Conservation (phyloP, 2,329 filamentous ascomycete genomes). For the Claviceps quebecensis region DNA sequence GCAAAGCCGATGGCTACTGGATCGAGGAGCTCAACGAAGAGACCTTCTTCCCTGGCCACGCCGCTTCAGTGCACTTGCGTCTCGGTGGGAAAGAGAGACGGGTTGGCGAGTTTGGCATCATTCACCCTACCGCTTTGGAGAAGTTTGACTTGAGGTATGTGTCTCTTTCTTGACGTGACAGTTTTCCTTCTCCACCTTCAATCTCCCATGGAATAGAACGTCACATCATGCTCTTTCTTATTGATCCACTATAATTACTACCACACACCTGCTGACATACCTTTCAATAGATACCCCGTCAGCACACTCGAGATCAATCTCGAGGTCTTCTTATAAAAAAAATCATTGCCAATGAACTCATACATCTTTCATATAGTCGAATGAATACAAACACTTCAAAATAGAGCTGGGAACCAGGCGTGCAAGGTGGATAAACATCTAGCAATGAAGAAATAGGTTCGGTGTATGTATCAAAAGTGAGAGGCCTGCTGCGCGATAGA, state of each 20-base stretch:
- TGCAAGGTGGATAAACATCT: neutral
- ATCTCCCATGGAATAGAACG: neutral
- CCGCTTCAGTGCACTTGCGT: slow-evolving; percentile 69
- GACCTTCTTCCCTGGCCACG: slow-evolving; percentile 84
- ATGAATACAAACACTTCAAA: neutral
- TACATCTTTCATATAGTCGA: too few relatives aligned
- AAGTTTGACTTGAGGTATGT: slow-evolving; percentile 76
- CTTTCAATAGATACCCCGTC: slow-evolving; percentile 57
- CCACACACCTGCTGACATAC: neutral
- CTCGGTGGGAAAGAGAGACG: slow-evolving; percentile 58
- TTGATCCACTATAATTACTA: too few relatives aligned
- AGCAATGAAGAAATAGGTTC: neutral
- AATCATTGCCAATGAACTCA: too few relatives aligned
- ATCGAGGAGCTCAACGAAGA: slow-evolving; percentile 83
- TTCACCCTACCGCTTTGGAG: slow-evolving; percentile 85
- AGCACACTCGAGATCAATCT: slow-evolving; percentile 92
- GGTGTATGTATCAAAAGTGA: too few relatives aligned
- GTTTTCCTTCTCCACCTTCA: neutral
- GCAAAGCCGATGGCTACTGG: slow-evolving; percentile 68
- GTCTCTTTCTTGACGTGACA: neutral
- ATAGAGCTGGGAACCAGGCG: neutral
- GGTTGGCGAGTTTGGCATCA: slow-evolving; percentile 83
- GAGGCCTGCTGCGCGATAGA: slow-evolving; percentile 6
- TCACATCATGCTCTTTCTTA: too few relatives aligned
- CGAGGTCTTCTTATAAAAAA: slow-evolving; percentile 71